Evolutionary conservation across 2,329 filamentous ascomycete genomes (phyloP).

Genomic region (Podosphaera aphanis): DNA sequence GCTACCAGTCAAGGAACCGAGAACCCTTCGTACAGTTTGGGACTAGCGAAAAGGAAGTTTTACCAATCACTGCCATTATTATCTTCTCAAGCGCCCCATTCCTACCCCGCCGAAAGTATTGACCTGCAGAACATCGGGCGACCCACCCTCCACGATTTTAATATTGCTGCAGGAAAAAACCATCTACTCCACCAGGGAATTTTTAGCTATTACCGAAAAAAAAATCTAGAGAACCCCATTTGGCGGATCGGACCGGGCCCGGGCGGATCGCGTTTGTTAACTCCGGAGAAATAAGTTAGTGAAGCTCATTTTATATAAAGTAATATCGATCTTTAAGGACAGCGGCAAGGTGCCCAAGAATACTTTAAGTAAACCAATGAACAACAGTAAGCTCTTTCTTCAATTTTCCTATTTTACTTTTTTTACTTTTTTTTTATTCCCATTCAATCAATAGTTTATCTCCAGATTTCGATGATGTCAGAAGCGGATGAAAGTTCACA

Average conservation of each 20-base stretch:
- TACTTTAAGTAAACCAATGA: neutral
- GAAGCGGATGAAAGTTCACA: neutral
- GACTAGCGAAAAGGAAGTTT: neutral
- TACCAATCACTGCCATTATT: neutral
- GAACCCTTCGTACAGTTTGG: neutral
- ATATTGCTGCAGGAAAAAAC: neutral
- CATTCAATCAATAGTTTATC: neutral
- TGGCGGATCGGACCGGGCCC: neutral
- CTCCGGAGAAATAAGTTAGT: neutral
- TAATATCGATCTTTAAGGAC: neutral
- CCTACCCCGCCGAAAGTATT: neutral
- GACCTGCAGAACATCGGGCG: neutral
- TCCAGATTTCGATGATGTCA: neutral
- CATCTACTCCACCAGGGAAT: neutral
- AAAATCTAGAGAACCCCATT: neutral
- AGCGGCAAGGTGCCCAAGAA: neutral
- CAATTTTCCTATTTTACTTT: neutral
- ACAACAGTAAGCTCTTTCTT: neutral
- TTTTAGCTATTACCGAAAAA: neutral
- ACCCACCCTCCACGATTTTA: neutral
- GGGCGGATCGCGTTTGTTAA: neutral
- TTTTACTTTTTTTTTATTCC: neutral
- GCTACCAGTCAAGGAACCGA: neutral
- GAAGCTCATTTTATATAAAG: neutral
- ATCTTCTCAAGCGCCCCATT: neutral